phyloP scores from a whole-genome alignment of 2,329 filamentous ascomycete genomes.

The Aspergillus fijiensis region DNA sequence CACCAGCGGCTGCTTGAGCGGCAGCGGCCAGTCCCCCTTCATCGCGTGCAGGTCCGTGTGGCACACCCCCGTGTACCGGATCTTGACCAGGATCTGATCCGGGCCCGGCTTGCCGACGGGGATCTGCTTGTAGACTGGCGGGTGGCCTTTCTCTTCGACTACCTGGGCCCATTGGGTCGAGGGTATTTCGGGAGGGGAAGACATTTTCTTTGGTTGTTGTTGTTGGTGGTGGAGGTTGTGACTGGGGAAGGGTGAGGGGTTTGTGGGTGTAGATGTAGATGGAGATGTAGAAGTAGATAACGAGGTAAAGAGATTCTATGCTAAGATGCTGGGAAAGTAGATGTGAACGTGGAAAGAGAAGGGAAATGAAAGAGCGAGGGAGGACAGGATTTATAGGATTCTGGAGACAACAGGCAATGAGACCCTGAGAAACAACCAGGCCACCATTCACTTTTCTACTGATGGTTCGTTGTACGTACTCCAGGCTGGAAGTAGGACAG shows the following conservation, averaged over 20 bases:
- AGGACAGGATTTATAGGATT: neutral
- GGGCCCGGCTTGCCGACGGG: conserved; percentile 77
- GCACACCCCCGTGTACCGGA: conserved; percentile 88
- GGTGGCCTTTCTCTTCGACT: conserved; percentile 74
- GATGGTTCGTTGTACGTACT: no score
- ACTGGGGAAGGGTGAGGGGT: neutral
- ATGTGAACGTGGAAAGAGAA: neutral
- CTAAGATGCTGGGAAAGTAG: neutral
- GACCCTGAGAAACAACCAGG: neutral
- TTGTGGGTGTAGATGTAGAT: neutral
- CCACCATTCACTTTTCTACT: neutral
- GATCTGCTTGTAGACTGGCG: conserved; percentile 60
- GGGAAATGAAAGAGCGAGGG: neutral
- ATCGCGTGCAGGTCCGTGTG: conserved; percentile 82
- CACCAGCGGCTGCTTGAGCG: conserved; percentile 79
- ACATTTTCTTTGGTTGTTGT: neutral
- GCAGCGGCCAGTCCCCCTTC: conserved; percentile 85
- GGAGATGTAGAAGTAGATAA: neutral
- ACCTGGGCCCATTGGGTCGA: conserved; percentile 89
- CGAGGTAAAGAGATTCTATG: neutral
- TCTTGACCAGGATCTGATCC: conserved; percentile 87
- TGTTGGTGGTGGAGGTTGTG: neutral
- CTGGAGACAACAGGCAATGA: neutral
- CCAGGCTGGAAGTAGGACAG: neutral
- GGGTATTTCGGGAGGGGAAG: conserved; percentile 57